A percentile compares a stretch with the other conserved stretches of the same genome.
Evolutionary conservation across 495 filamentous ascomycete species (phyloP).

Genomic region (Hypoxylon rickii): DNA sequence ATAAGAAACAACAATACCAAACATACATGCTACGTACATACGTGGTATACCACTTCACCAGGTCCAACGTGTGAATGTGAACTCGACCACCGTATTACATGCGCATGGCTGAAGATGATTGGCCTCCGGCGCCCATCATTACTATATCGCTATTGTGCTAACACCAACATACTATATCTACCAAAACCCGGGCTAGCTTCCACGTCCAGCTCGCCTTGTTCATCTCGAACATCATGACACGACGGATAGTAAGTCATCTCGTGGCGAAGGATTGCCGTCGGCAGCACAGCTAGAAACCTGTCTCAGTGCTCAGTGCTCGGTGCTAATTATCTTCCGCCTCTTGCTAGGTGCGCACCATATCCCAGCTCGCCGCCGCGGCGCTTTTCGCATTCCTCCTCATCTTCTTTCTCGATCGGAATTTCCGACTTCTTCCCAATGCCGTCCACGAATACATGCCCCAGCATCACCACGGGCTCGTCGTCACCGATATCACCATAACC

Average conservation of each 20-base stretch:
- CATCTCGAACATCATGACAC: slow-evolving; percentile 46
- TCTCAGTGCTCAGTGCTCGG: background rate
- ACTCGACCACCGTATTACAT: slow-evolving; percentile 15
- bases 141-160: slow-evolving; percentile 34
- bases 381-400: slow-evolving; percentile 69
- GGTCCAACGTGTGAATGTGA: no score
- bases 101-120: slow-evolving; percentile 36
- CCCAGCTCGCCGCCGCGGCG: slow-evolving; percentile 74
- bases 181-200: slow-evolving; percentile 5
- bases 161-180: slow-evolving; percentile 21
- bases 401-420: slow-evolving; percentile 79
- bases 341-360: slow-evolving; percentile 74
- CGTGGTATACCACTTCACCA: no score
- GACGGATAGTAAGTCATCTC: slow-evolving; percentile 48
- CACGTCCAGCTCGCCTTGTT: slow-evolving; percentile 15
- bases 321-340: slow-evolving; percentile 31
- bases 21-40: no score
- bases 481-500: slow-evolving; percentile 87
- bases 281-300: background rate
- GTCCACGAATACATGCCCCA: slow-evolving; percentile 82
- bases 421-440: slow-evolving; percentile 77
- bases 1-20: no score
- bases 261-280: no score
- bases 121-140: slow-evolving; percentile 29
- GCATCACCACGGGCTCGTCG: slow-evolving; percentile 77